Base-by-base conservation (phyloP, 345 rosid genomes). In the Dimocarpus longan region DNA sequence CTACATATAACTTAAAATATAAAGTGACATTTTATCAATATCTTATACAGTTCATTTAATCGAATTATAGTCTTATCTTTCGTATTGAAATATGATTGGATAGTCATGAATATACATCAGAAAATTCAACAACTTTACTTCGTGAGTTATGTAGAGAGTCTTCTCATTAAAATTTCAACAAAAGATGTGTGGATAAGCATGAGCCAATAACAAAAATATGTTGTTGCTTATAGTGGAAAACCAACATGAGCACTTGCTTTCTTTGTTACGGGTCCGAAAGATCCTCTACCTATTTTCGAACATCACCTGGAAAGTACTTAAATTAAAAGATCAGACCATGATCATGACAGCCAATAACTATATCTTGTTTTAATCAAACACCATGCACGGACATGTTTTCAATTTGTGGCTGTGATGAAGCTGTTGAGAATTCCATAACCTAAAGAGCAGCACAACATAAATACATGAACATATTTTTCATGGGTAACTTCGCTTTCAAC, bases 261-360 rank as follows among this genome's bases (percentile, higher is more conserved):
- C 70, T 76, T 72, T 57, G 62, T 84, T 84, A 67, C 86, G 81
- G 82, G 82, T 77, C 70, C 76, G 85, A 32, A 82, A 84, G 26
- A 67, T 54, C 65, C 79, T 88, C 81, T 79, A 70, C 21, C 73
- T 73, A 66, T 82, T 76, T 79, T 75, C 3, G 79, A 57, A 10
- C 76, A 78, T 69, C 67, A 63, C 59, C 59, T 21, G 43, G 40
- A 68, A 24, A 54, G n/a, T 54, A n/a, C 43, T 62, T 26, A 77
- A 81, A 54, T 16, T 13, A 50, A 71, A 42, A 22, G 77, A 78
- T 42, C 10, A 54, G 59, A 54, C 18, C 59, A 52, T 52, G 57
- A 52, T 52, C 57, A 54, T 22, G 68, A 44, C 76, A 62, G 70
- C 79, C 59, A 15, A 54, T 54, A 70, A 66, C 11, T 71, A 19